Evolutionary conservation across 1,284 basidiomycete genomes (phyloP).

Genomic region (Microbotryomycetes sp.): DNA sequence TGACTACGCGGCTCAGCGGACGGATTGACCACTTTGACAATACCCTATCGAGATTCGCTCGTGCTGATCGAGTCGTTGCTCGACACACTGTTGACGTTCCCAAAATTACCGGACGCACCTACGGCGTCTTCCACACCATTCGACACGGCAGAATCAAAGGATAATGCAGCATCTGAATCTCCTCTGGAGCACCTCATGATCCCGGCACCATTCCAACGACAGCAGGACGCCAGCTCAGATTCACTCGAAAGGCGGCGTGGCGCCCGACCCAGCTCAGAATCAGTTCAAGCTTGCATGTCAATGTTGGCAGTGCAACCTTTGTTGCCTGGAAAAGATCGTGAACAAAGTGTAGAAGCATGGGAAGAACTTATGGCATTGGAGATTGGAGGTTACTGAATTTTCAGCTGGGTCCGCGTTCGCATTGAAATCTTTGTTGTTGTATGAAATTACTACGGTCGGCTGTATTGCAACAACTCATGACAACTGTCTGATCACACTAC

Average conservation of each 20-base stretch:
- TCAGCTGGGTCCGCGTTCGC: not conserved
- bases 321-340: slow-evolving; percentile 16
- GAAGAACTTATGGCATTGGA: slow-evolving; percentile 27
- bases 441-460: no score
- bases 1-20: slow-evolving; percentile 7
- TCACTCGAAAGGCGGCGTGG: not conserved
- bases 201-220: no score
- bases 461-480: no score
- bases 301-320: slow-evolving; percentile 28
- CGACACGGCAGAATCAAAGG: not conserved
- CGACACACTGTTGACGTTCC: slow-evolving; percentile 28
- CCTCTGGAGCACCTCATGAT: no score
- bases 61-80: slow-evolving; percentile 20
- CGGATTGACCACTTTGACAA: slow-evolving; percentile 12
- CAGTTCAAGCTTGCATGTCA: slow-evolving; percentile 19
- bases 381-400: slow-evolving; percentile 28
- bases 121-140: not conserved
- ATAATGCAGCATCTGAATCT: not conserved
- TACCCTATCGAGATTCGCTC: slow-evolving; percentile 23
- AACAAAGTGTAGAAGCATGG: slow-evolving; percentile 23
- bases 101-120: slow-evolving; percentile 10
- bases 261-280: slow-evolving; percentile 20
- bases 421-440: not conserved
- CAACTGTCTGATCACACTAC: no score
- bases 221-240: not conserved